These are phyloP conservation scores for Vitellaria paradoxa DNA, from an alignment of 179 eudicot species.

Conservation along the genomic window DNA sequence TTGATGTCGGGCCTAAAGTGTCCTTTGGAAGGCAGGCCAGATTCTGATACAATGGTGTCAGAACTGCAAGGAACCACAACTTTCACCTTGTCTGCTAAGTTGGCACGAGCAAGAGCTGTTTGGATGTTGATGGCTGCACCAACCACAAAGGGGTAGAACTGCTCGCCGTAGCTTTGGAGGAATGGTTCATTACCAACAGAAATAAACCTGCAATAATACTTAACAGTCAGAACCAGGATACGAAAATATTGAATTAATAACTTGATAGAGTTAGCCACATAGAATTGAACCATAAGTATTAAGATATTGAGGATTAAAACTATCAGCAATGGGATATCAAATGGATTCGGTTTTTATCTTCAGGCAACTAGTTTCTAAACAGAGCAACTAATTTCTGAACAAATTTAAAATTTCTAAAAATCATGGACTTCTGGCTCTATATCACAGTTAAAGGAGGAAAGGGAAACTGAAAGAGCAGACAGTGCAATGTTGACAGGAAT, in stretches of 20 bases:
- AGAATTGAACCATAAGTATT: neutral
- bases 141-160: conserved; percentile 57
- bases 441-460: too few species aligned
- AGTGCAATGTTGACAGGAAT: too few species aligned
- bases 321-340: too few species aligned
- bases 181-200: conserved; percentile 85
- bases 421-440: too few species aligned
- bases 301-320: too few species aligned
- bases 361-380: too few species aligned
- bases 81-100: conserved; percentile 54
- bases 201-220: conserved; percentile 51
- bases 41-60: conserved; percentile 58
- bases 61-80: conserved; percentile 81
- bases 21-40: conserved; percentile 69
- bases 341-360: too few species aligned
- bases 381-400: too few species aligned
- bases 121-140: conserved; percentile 86
- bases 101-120: conserved; percentile 58
- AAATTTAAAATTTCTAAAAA: too few species aligned
- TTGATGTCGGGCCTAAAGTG: conserved; percentile 72
- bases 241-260: neutral
- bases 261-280: neutral
- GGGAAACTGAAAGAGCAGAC: too few species aligned
- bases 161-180: conserved; percentile 60
- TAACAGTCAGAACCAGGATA: neutral